These are phyloP conservation scores for Rhipidocladum racemiflorum DNA, from an alignment of 176 grass and related monocot species.

Conservation along the genomic window DNA sequence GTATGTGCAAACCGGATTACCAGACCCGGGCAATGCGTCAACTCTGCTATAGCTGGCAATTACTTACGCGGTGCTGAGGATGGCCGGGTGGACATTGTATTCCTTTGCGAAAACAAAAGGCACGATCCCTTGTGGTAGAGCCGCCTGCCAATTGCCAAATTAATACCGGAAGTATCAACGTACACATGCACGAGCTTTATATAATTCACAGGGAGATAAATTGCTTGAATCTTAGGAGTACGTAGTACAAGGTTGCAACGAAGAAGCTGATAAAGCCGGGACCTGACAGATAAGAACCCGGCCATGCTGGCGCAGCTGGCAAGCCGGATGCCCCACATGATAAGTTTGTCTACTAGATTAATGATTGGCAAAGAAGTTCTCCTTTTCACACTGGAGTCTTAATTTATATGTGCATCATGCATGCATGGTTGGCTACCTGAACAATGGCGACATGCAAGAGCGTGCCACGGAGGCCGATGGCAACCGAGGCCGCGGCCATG, in stretches of 20 bases:
- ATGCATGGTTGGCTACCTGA: conserved; percentile 48
- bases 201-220: background rate
- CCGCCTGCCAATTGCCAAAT: conserved; percentile 63
- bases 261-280: background rate
- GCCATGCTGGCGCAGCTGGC: background rate
- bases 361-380: background rate
- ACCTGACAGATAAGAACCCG: conserved; percentile 14
- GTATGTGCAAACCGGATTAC: background rate
- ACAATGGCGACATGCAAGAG: conserved; percentile 76
- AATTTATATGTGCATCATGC: background rate
- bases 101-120: conserved; percentile 97
- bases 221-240: background rate
- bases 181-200: background rate
- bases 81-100: conserved; percentile 83
- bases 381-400: background rate
- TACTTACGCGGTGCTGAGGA: conserved; percentile 82
- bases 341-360: background rate
- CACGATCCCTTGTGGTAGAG: conserved; percentile 94
- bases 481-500: conserved; percentile 68
- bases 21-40: background rate
- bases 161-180: background rate
- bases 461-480: conserved; percentile 60
- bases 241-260: background rate
- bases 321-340: background rate
- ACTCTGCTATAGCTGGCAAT: background rate